A percentile compares a stretch with the other conserved stretches of the same genome.
These are phyloP conservation scores for Arthrinium puccinioides DNA, from an alignment of 2,329 filamentous ascomycete genomes.

Conservation along the genomic window DNA sequence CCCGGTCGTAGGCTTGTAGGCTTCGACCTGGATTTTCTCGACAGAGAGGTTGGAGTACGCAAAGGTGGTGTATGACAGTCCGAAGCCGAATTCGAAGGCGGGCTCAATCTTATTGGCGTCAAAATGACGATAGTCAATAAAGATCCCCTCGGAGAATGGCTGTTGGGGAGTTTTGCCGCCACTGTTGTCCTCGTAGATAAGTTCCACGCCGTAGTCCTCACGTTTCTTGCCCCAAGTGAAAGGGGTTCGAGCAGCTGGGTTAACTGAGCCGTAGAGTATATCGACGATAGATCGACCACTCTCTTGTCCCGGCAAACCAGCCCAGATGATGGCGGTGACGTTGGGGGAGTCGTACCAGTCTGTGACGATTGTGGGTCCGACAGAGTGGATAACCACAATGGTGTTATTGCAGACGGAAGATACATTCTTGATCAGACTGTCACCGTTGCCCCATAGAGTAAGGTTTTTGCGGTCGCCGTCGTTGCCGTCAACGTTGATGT, in stretches of 20 bases:
- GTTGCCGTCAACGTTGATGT: conserved; percentile 75
- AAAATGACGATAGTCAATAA: conserved; percentile 76
- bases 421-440: conserved; percentile 74
- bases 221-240: conserved; percentile 71
- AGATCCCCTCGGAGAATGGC: conserved; percentile 69
- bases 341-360: conserved; percentile 71
- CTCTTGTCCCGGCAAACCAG: conserved; percentile 76
- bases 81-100: conserved; percentile 75
- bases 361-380: conserved; percentile 69
- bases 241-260: conserved; percentile 68
- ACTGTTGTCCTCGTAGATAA: conserved; percentile 65
- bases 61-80: conserved; percentile 76
- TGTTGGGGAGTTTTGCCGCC: conserved; percentile 59
- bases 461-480: conserved; percentile 87
- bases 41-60: conserved; percentile 62
- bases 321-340: conserved; percentile 77
- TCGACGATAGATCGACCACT: conserved; percentile 73
- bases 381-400: conserved; percentile 83
- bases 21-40: conserved; percentile 35
- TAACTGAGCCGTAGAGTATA: conserved; percentile 75
- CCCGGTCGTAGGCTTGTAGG: conserved; percentile 55
- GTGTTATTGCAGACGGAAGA: conserved; percentile 77
- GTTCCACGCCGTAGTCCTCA: conserved; percentile 60
- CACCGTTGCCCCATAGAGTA: conserved; percentile 79
- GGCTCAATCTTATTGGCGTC: conserved; percentile 60